These are phyloP conservation scores for Cyclospora cayetanensis DNA, from an alignment of 169 alveolate genomes.

Conservation along the genomic window DNA sequence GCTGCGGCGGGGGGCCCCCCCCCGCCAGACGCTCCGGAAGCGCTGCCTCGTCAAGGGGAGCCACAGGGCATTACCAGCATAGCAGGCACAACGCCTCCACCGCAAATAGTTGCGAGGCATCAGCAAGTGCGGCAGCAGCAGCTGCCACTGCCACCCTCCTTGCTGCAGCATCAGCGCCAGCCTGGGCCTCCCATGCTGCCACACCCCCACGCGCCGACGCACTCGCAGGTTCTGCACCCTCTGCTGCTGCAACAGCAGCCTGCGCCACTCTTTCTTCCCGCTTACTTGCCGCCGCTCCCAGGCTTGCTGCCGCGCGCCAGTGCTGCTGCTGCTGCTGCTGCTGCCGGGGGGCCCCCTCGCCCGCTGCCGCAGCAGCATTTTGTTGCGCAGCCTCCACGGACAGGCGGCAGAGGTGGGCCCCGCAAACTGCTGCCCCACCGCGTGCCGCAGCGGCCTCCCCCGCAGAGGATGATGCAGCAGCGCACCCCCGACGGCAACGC, in stretches of 20 bases:
- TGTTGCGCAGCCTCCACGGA: not conserved
- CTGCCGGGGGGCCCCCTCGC: not conserved
- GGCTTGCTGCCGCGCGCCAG: no score
- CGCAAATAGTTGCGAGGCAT: not conserved
- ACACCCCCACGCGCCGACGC: not conserved
- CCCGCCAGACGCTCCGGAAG: not conserved
- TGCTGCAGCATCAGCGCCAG: not conserved
- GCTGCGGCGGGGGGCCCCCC: not conserved
- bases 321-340: no score
- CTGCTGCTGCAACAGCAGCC: not conserved
- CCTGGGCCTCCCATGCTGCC: not conserved
- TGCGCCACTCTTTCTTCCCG: not conserved
- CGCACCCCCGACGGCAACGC: not conserved
- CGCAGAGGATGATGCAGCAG: not conserved
- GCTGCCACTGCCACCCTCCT: not conserved
- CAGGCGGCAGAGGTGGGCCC: no score
- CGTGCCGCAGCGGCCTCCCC: not conserved
- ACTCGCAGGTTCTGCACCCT: not conserved
- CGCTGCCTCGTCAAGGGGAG: not conserved
- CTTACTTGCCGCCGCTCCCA: not conserved
- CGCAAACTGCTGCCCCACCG: no score
- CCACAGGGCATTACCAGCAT: not conserved
- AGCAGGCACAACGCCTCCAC: not conserved
- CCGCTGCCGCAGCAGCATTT: not conserved
- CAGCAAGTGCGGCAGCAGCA: not conserved